These are phyloP conservation scores for Mycena indigotica DNA, from an alignment of 768 basidiomycete genomes.

Conservation along the genomic window DNA sequence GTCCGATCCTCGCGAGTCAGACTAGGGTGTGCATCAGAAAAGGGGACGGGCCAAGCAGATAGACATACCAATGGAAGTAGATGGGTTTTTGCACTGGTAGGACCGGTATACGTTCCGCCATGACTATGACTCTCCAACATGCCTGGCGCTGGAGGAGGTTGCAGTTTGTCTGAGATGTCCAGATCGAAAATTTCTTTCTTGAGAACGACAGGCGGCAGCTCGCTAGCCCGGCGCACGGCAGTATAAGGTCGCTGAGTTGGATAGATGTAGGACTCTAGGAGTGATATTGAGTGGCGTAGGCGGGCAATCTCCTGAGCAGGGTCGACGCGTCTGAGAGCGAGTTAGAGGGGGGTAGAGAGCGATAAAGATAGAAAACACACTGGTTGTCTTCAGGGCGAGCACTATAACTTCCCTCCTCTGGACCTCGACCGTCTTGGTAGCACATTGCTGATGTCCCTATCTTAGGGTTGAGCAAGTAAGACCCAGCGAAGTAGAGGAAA, in stretches of 20 bases:
- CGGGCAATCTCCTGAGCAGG: conserved; percentile 68
- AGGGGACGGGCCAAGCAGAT: conserved; percentile 11
- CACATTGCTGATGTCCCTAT: conserved; percentile 78
- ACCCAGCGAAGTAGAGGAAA: conserved; percentile 13
- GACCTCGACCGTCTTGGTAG: conserved; percentile 74
- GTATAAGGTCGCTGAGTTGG: conserved; percentile 43
- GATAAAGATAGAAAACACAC: conserved; percentile 39
- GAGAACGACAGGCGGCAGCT: conserved; percentile 41
- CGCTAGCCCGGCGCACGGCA: conserved; percentile 38
- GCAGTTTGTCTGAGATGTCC: conserved; percentile 46
- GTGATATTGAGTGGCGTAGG: conserved; percentile 67
- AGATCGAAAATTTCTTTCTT: conserved; percentile 58
- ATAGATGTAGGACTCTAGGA: conserved; percentile 63
- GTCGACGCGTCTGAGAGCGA: conserved; percentile 48
- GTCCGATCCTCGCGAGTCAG: conserved; percentile 50
- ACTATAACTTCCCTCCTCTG: conserved; percentile 54
- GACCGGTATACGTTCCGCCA: conserved; percentile 76
- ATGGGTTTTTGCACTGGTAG: conserved; percentile 74
- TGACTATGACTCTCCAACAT: conserved; percentile 67
- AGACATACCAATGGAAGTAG: conserved; percentile 54
- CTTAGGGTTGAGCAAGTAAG: conserved; percentile 16
- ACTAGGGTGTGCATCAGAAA: conserved; percentile 16
- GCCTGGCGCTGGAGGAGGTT: conserved; percentile 52
- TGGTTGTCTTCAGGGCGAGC: conserved; percentile 64
- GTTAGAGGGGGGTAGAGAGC: conserved; percentile 16